These are phyloP conservation scores for Botrytis hyacinthi DNA, from an alignment of 2,329 filamentous ascomycete species.

Conservation along the genomic window DNA sequence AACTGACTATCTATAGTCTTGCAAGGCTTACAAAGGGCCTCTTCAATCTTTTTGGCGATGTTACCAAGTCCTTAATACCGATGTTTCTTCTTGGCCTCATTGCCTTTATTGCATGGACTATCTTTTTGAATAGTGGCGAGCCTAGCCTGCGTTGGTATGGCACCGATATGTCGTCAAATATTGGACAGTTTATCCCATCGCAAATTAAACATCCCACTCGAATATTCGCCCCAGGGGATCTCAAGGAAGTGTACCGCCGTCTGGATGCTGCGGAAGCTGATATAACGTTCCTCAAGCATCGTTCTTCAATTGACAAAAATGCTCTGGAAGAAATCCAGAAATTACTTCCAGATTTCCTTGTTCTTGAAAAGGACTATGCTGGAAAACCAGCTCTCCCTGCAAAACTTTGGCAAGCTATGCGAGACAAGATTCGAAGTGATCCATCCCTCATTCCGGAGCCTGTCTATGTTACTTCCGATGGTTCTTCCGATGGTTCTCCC, in stretches of 20 bases:
- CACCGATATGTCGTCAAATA: conserved; percentile 2
- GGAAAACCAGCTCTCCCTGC: conserved; percentile 55
- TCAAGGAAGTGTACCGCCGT: conserved; percentile 29
- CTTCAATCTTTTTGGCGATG: neutral
- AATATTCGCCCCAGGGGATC: conserved; percentile 21
- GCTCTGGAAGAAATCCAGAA: conserved; percentile 42
- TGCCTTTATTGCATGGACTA: neutral
- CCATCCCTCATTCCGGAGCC: conserved; percentile 1
- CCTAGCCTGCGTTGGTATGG: conserved; percentile 13
- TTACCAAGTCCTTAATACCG: neutral
- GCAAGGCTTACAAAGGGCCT: neutral
- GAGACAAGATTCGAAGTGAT: conserved; percentile 51
- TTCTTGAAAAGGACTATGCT: conserved; percentile 51
- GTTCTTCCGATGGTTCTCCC: neutral
- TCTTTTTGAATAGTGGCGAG: neutral
- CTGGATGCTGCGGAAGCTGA: conserved; percentile 31
- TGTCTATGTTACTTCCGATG: neutral
- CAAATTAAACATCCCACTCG: conserved; percentile 14
- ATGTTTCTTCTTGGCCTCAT: neutral
- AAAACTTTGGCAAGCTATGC: conserved; percentile 65
- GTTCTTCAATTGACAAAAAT: conserved; percentile 37
- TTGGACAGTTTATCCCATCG: conserved; percentile 17
- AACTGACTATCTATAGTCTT: neutral
- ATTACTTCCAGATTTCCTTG: conserved; percentile 56
- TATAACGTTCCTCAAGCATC: conserved; percentile 26